Conservation (phyloP, 1,284 basidiomycete genomes). For the Retiboletus flavoniger region DNA sequence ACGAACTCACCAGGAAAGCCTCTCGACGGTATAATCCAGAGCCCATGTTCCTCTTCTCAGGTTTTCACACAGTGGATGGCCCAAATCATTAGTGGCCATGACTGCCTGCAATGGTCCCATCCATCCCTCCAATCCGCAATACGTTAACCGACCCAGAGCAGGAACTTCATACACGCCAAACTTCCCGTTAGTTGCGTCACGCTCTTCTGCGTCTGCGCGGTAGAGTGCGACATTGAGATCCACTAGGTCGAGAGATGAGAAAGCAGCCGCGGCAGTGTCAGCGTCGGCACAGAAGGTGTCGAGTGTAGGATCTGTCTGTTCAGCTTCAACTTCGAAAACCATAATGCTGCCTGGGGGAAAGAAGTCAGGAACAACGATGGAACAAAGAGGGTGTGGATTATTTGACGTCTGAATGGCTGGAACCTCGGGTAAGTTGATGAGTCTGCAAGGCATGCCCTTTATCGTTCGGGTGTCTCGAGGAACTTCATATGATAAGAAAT, state of each 20-base stretch:
- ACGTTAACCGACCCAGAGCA: constrained; percentile 69
- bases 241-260: constrained; percentile 74
- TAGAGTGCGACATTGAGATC: constrained; percentile 85
- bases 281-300: constrained; percentile 71
- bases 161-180: constrained; percentile 82
- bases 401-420: constrained; percentile 58
- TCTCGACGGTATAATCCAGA: constrained; percentile 75
- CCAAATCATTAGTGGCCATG: constrained; percentile 87
- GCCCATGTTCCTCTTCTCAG: constrained; percentile 87
- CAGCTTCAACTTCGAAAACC: constrained; percentile 83
- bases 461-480: constrained; percentile 58
- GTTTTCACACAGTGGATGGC: constrained; percentile 86
- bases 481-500: constrained; percentile 63
- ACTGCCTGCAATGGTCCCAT: constrained; percentile 84
- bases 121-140: constrained; percentile 95
- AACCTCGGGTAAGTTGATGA: constrained; percentile 63
- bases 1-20: constrained; percentile 67
- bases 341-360: constrained; percentile 93
- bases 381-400: constrained; percentile 66
- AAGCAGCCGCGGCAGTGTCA: constrained; percentile 67
- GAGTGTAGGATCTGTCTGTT: constrained; percentile 62
- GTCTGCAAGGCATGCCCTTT: constrained; percentile 70
- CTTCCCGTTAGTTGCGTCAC: constrained; percentile 74
- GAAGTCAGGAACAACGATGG: constrained; percentile 77
- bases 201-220: constrained; percentile 86